These are phyloP conservation scores for Arachnomyces sp. DNA, from an alignment of 2,329 filamentous ascomycete species.

Conservation along the genomic window DNA sequence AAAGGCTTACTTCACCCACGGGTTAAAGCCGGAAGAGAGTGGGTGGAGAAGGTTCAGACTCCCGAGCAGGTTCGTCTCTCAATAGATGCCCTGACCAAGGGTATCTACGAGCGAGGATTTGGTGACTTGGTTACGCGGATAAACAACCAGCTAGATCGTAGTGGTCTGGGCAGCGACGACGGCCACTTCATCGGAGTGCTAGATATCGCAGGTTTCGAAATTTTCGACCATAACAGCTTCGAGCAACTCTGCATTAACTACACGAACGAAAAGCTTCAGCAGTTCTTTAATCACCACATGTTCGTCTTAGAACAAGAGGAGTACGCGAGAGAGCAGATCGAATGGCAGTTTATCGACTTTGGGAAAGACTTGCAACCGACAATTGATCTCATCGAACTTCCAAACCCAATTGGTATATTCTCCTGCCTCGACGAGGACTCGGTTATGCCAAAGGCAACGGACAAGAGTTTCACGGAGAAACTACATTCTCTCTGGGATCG, in stretches of 20 bases:
- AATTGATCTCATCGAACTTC: constrained; percentile 90
- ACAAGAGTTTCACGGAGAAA: constrained; percentile 95
- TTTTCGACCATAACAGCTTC: constrained; percentile 97
- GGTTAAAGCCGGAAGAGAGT: constrained; percentile 92
- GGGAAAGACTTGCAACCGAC: constrained; percentile 94
- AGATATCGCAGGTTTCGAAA: constrained; percentile 98
- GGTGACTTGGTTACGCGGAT: constrained; percentile 86
- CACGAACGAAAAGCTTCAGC: constrained; percentile 97
- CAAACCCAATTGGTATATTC: constrained; percentile 97
- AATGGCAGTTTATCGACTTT: constrained; percentile 99
- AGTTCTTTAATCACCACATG: constrained; percentile 99
- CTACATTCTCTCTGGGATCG: constrained; percentile 95
- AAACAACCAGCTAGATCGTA: constrained; percentile 84
- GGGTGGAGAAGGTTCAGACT: constrained; percentile 97
- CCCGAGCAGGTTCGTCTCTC: constrained; percentile 89
- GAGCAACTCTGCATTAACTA: constrained; percentile 99
- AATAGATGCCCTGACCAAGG: constrained; percentile 86
- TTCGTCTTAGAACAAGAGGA: constrained; percentile 98
- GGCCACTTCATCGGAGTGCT: constrained; percentile 95
- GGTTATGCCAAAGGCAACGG: constrained; percentile 97
- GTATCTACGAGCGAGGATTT: constrained; percentile 94
- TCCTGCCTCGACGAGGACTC: constrained; percentile 96
- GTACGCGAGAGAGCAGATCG: constrained; percentile 93
- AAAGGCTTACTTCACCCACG: constrained; percentile 83
- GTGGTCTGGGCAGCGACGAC: constrained; percentile 72